Evolutionary conservation across 2,329 filamentous ascomycete genomes (phyloP).

Genomic region (Ceratocystis cacaofunesta): DNA sequence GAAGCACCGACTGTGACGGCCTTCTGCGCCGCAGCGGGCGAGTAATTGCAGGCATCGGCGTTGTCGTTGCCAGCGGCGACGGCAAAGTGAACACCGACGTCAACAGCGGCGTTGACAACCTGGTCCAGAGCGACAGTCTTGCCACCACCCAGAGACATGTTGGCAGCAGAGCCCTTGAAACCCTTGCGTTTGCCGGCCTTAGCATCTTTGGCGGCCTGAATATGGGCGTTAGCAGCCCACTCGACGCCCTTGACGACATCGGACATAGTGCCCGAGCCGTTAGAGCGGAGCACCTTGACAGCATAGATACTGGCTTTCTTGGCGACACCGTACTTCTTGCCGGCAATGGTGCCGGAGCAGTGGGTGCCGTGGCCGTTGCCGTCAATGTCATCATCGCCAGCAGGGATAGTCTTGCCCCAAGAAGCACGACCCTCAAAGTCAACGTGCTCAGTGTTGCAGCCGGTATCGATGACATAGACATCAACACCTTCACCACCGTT

Average conservation of each 20-base stretch:
- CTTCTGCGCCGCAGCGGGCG: conserved; percentile 78
- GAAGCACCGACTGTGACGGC: conserved; percentile 94
- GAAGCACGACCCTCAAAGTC: conserved; percentile 92
- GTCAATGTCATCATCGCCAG: conserved; percentile 70
- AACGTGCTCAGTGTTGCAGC: conserved; percentile 83
- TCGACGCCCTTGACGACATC: conserved; percentile 98
- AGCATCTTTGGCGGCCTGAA: conserved; percentile 57
- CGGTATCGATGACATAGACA: conserved; percentile 96
- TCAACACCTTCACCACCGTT: conserved; percentile 95
- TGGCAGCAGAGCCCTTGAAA: conserved; percentile 97
- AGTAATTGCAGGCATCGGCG: conserved; percentile 98
- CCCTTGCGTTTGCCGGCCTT: conserved; percentile 85
- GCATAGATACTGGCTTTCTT: conserved; percentile 97
- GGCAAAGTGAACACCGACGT: conserved; percentile 87
- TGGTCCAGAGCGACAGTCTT: conserved; percentile 85
- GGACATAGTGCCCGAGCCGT: conserved; percentile 95
- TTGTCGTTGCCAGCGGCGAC: conserved; percentile 98
- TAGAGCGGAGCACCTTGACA: conserved; percentile 95
- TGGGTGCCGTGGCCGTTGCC: conserved; percentile 98
- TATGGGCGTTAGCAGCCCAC: conserved; percentile 71
- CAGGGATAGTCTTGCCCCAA: conserved; percentile 94
- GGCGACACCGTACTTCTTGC: conserved; percentile 97
- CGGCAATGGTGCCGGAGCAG: conserved; percentile 94
- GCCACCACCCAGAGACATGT: conserved; percentile 98
- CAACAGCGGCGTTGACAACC: conserved; percentile 85